Conservation (phyloP, 1,284 basidiomycete species). For the Cystobasidiaceae sp. region DNA sequence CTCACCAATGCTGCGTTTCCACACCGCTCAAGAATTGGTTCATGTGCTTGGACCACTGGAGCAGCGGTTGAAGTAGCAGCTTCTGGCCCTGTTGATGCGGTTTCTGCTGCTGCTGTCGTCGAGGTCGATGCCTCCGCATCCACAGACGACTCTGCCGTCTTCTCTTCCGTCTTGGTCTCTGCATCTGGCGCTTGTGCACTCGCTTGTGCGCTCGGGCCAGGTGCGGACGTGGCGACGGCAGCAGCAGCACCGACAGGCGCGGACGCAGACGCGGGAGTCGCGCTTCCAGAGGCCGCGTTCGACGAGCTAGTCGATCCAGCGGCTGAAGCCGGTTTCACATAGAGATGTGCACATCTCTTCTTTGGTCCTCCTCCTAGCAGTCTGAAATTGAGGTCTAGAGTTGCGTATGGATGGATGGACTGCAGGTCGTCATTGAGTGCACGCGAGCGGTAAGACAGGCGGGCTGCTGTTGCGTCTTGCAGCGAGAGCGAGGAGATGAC, state of each 20-base stretch:
- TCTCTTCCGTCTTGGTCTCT: no score
- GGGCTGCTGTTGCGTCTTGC: neutral
- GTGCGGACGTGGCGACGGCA: neutral
- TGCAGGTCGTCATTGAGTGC: no score
- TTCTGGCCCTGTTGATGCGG: no score
- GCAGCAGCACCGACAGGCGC: no score
- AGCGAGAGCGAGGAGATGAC: constrained; percentile 7
- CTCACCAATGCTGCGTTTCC: constrained; percentile 20
- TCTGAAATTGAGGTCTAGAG: constrained; percentile 20
- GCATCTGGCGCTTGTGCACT: no score
- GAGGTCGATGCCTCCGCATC: no score
- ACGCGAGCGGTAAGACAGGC: constrained; percentile 14
- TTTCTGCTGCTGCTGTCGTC: no score
- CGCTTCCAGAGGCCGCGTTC: neutral
- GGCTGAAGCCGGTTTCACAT: constrained; percentile 15
- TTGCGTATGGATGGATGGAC: constrained; percentile 11
- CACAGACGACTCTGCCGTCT: no score
- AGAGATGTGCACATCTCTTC: constrained; percentile 30
- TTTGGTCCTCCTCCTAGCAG: constrained; percentile 26
- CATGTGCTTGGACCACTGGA: no score
- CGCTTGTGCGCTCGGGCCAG: neutral
- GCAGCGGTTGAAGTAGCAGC: no score
- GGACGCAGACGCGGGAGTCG: no score
- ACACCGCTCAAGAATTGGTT: constrained; percentile 22
- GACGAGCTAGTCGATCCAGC: neutral